Evolutionary conservation across 2,329 filamentous ascomycete genomes (phyloP).

Genomic region (Aspergillus pseudotamarii): DNA sequence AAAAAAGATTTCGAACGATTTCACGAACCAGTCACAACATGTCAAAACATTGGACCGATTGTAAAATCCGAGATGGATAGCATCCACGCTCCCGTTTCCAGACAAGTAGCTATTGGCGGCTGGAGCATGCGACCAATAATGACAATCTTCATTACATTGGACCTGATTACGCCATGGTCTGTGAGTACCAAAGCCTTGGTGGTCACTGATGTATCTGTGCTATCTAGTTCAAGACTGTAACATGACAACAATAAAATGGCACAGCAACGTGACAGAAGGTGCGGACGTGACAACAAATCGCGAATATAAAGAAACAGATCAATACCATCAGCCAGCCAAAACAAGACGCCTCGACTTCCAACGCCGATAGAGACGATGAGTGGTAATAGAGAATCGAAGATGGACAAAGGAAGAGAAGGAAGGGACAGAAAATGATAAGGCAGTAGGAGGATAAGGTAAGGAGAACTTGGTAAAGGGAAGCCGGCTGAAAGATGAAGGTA

Average conservation of each 20-base stretch:
- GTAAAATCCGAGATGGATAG: not conserved
- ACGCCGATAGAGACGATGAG: constrained; percentile 41
- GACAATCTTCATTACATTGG: not conserved
- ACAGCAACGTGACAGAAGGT: constrained; percentile 13
- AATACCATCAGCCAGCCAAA: constrained; percentile 37
- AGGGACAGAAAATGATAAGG: constrained; percentile 9
- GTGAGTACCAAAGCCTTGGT: constrained; percentile 10
- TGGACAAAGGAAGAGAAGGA: constrained; percentile 20
- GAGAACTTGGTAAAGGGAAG: constrained; percentile 5
- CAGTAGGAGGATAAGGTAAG: constrained; percentile 6
- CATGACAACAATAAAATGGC: constrained; percentile 7
- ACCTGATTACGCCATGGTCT: not conserved
- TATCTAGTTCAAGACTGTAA: constrained; percentile 23
- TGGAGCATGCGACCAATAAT: not conserved
- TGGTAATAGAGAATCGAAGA: constrained; percentile 29
- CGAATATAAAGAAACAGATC: constrained; percentile 20
- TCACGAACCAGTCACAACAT: not conserved
- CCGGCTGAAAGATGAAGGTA: constrained; percentile 14
- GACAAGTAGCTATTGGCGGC: not conserved
- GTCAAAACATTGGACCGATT: not conserved
- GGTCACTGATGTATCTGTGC: constrained; percentile 28
- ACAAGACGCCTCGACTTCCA: constrained; percentile 43
- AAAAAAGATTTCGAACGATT: not conserved
- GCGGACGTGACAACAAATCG: constrained; percentile 29
- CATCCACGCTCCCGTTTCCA: not conserved